These are phyloP conservation scores for Geranium brycei DNA, from an alignment of 345 rosid genomes.

Conservation along the genomic window DNA sequence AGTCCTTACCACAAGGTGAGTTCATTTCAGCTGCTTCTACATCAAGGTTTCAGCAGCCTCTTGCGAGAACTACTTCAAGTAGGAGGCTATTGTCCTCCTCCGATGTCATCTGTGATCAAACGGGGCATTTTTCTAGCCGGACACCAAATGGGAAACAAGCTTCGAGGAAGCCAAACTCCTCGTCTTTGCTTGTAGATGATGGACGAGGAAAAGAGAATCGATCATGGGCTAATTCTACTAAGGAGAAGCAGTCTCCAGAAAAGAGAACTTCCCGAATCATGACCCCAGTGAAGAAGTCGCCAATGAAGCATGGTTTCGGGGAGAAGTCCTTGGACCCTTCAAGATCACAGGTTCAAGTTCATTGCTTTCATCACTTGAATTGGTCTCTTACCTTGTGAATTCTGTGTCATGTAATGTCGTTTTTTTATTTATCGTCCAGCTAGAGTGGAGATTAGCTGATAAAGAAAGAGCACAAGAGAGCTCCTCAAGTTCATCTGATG, in stretches of 20 bases:
- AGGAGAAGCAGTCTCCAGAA: slow-evolving; percentile 44
- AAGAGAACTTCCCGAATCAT: slow-evolving; percentile 32
- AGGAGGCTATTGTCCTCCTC: slow-evolving; percentile 41
- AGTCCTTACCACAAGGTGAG: slow-evolving; percentile 59
- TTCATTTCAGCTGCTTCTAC: slow-evolving; percentile 20
- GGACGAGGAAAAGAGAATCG: slow-evolving; percentile 57
- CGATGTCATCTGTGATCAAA: slow-evolving; percentile 24
- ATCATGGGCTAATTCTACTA: slow-evolving; percentile 30
- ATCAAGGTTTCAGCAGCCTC: slow-evolving; percentile 39
- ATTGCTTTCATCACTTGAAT: neutral
- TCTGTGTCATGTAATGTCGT: slow-evolving; percentile 1
- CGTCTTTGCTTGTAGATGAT: slow-evolving; percentile 23
- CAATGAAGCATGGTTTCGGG: slow-evolving; percentile 18
- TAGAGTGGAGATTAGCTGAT: slow-evolving; percentile 50
- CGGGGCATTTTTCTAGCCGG: slow-evolving; percentile 18
- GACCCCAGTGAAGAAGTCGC: slow-evolving; percentile 38
- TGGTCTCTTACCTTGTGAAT: slow-evolving; percentile 4
- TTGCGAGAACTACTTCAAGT: slow-evolving; percentile 48
- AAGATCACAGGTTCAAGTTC: slow-evolving; percentile 25
- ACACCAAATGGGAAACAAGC: slow-evolving; percentile 33
- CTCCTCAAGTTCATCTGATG: slow-evolving; percentile 29
- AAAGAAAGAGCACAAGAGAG: slow-evolving; percentile 48
- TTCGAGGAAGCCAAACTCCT: slow-evolving; percentile 22
- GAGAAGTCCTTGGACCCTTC: slow-evolving; percentile 22
- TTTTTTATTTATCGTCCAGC: slow-evolving; percentile 22